phyloP scores from a whole-genome alignment of 805 yeast species.

The Candida nemodendra region DNA sequence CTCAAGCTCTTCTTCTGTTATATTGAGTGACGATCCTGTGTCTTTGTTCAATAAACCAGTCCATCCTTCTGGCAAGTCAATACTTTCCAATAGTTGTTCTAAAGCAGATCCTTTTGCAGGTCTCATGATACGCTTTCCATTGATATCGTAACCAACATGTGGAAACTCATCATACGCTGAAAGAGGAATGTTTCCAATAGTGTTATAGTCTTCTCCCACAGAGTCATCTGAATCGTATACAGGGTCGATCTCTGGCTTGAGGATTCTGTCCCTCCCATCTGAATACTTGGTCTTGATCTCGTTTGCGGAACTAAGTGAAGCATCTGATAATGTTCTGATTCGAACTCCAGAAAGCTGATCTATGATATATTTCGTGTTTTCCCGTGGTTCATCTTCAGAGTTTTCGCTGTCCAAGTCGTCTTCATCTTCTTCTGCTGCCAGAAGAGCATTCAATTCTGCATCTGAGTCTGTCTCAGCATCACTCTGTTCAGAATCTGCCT shows the following conservation, averaged over 20 bases:
- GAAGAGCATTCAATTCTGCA: constrained; percentile 59
- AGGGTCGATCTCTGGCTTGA: constrained; percentile 90
- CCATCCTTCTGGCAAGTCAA: constrained; percentile 98
- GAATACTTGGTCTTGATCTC: constrained; percentile 51
- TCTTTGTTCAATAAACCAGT: constrained; percentile 90
- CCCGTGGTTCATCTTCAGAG: constrained; percentile 53
- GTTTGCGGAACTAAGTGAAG: constrained; percentile 30
- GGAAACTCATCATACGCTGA: constrained; percentile 97
- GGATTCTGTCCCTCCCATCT: constrained; percentile 77
- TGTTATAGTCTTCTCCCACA: constrained; percentile 75
- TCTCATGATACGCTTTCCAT: constrained; percentile 97
- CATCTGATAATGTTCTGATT: constrained; percentile 48
- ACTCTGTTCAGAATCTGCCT: constrained; percentile 22
- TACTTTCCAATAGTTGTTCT: constrained; percentile 82
- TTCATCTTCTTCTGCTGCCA: constrained; percentile 41
- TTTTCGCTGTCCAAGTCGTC: constrained; percentile 38
- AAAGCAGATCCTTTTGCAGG: constrained; percentile 97
- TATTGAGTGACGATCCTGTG: constrained; percentile 81
- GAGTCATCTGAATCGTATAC: constrained; percentile 94
- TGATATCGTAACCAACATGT: constrained; percentile 93
- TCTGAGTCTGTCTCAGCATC: constrained; percentile 50
- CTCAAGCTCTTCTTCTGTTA: constrained; percentile 85
- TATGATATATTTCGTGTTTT: constrained; percentile 47
- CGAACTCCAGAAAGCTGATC: constrained; percentile 55
- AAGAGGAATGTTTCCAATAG: constrained; percentile 91